Evolutionary conservation across 2,329 filamentous ascomycete species (phyloP), one percentile per base, ranked within the genome.

Genomic region (Coleophoma cylindrospora): DNA sequence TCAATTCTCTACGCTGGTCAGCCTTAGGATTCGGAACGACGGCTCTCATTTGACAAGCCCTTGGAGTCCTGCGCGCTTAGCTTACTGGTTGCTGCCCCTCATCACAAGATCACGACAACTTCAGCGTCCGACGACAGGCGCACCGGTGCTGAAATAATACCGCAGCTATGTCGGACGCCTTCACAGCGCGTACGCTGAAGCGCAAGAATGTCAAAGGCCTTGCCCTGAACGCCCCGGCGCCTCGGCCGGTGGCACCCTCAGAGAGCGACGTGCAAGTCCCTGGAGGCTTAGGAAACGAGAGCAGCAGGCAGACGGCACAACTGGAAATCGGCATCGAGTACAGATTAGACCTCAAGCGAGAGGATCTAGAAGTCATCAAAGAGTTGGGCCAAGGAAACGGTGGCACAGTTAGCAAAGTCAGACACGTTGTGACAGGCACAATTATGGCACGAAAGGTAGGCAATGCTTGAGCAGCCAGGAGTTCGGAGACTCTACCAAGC

Each of bases 131-230:
- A 7, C 27, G 27, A 27, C 27, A 27, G 27, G 27, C 27, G 27
- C 27, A 7, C 27, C 4, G 27, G 41, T 22, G 11, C 13, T 10
- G 14, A 32, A 11, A n/a, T n/a, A 50, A 48, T 21, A 14, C 34
- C 40, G 40, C 50, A 54, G 68, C 57, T 66, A 86, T 86, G 83
- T 77, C 78, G 37, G 64, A 64, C 48, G 58, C 50, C 61, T 81
- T 84, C 63, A 84, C 80, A 56, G 80, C 80, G 71, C 81, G 81
- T 71, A 95, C 94, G 54, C 87, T 99, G 85, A 97, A 96, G 84
- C 87, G 92, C 78, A 96, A 97, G 82, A 99, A 99, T 69, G 87
- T 95, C 70, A 97, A 97, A 75, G 92, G 91, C 36, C 85, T 99
- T 46, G 91, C 91, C 59, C 77, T 99, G 66, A 91, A 83, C 63